Percentiles rank a stretch among this genome's conserved stretches.
These are phyloP conservation scores for Agaricus sinodeliciosus DNA, from an alignment of 768 basidiomycete species.

Conservation along the genomic window DNA sequence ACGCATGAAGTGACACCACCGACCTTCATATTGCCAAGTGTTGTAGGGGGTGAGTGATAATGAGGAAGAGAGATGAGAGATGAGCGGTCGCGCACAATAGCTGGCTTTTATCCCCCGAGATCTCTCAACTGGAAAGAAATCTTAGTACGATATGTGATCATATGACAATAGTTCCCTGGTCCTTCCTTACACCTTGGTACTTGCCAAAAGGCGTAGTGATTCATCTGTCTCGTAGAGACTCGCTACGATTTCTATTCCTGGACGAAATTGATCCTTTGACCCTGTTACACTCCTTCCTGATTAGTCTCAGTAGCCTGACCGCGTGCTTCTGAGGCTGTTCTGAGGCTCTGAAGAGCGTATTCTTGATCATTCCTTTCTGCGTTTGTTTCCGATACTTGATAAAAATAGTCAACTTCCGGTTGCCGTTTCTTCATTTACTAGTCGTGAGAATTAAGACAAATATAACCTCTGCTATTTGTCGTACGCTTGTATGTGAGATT, in stretches of 20 bases:
- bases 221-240: too few species aligned
- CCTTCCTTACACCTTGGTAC: too few species aligned
- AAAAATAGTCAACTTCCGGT: too few species aligned
- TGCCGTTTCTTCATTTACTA: too few species aligned
- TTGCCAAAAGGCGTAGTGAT: too few species aligned
- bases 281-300: neutral
- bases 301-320: neutral
- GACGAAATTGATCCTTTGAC: neutral
- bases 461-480: neutral
- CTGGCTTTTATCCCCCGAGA: conserved; percentile 7
- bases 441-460: too few species aligned
- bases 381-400: too few species aligned
- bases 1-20: neutral
- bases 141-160: neutral
- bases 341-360: too few species aligned
- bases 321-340: too few species aligned
- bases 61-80: conserved; percentile 5
- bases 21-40: conserved; percentile 36
- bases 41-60: conserved; percentile 6
- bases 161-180: too few species aligned
- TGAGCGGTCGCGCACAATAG: neutral
- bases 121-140: conserved; percentile 2
- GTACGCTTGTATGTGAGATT: neutral
- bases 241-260: too few species aligned
- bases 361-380: too few species aligned